These are phyloP conservation scores for Helichrysum umbraculigerum DNA, from an alignment of 129 eudicot genomes.

Conservation along the genomic window DNA sequence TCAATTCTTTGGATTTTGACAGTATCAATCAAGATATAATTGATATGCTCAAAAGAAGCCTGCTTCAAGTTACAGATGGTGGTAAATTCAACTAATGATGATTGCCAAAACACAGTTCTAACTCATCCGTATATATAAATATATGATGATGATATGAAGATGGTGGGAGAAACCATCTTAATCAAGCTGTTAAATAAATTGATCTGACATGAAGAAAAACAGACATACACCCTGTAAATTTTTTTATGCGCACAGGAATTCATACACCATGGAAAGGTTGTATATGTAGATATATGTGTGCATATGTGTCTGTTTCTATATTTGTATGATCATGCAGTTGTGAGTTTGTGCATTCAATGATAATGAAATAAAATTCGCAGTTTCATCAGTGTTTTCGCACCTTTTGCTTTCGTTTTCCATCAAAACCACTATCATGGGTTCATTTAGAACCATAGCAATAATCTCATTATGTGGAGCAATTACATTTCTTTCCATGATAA, in stretches of 20 bases:
- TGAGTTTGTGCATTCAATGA: not conserved
- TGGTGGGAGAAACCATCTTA: conserved; percentile 17
- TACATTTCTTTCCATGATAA: not conserved
- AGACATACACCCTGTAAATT: conserved; percentile 17
- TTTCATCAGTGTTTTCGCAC: not conserved
- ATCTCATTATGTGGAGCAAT: conserved; percentile 13
- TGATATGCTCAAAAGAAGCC: conserved; percentile 39
- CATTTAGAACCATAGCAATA: conserved; percentile 9
- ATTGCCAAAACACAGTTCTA: conserved; percentile 15
- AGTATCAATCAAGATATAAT: conserved; percentile 36
- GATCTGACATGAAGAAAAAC: conserved; percentile 24
- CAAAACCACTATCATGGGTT: conserved; percentile 3
- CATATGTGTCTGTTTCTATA: not conserved
- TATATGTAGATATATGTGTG: not conserved
- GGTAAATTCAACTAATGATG: conserved; percentile 30
- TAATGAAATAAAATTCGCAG: conserved; percentile 10
- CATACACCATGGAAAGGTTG: not conserved
- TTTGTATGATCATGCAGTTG: not conserved
- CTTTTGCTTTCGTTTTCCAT: conserved; percentile 10
- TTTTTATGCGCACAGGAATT: conserved; percentile 14
- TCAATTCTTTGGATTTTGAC: not conserved
- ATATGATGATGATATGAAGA: not conserved
- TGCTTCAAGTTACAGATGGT: conserved; percentile 39
- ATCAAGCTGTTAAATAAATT: conserved; percentile 26
- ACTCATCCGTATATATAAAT: not conserved